Evolutionary conservation across 768 basidiomycete genomes (phyloP).

Genomic region (Suillus decipiens): DNA sequence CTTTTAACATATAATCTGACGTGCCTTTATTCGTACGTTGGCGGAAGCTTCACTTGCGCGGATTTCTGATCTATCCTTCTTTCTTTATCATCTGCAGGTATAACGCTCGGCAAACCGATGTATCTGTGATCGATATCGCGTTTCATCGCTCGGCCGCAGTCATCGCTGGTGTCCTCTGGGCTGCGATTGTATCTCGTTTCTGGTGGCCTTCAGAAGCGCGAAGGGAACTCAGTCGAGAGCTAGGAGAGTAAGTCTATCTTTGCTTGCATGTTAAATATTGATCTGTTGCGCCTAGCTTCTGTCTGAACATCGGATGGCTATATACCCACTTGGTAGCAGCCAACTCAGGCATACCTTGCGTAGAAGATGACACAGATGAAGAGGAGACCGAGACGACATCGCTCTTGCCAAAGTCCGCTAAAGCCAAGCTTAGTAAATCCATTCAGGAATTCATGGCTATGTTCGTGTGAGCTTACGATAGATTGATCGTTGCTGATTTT

Average conservation of each 20-base stretch:
- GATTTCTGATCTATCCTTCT: neutral
- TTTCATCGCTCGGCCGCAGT: constrained; percentile 80
- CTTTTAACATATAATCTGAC: constrained; percentile 90
- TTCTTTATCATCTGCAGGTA: constrained; percentile 49
- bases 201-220: constrained; percentile 98
- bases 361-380: constrained; percentile 26
- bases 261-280: constrained; percentile 3
- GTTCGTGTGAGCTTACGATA: constrained; percentile 43
- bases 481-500: neutral
- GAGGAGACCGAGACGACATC: constrained; percentile 22
- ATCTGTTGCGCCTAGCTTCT: constrained; percentile 58
- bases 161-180: constrained; percentile 85
- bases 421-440: constrained; percentile 55
- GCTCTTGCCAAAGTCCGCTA: constrained; percentile 36
- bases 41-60: neutral
- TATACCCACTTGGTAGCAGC: constrained; percentile 90
- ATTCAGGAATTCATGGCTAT: constrained; percentile 92
- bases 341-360: constrained; percentile 72
- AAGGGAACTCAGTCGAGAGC: constrained; percentile 77
- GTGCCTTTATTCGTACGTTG: constrained; percentile 62
- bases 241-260: constrained; percentile 72
- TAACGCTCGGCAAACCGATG: constrained; percentile 67
- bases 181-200: constrained; percentile 80
- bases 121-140: constrained; percentile 70
- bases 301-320: constrained; percentile 90